Base-by-base conservation (phyloP, 2,329 filamentous ascomycete genomes). In the Aureobasidium sp. region DNA sequence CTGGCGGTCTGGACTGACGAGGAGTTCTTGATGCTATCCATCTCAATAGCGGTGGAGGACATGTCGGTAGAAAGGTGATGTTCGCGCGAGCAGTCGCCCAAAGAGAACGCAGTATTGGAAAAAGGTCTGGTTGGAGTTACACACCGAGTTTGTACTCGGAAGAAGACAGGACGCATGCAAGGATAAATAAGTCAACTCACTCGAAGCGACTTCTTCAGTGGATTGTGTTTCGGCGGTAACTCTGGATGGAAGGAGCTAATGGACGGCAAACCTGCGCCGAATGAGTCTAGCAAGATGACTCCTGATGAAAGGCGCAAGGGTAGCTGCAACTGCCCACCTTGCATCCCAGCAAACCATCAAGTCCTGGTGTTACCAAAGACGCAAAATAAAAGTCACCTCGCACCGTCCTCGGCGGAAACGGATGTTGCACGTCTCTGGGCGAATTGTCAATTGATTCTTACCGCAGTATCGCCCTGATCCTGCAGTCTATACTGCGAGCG, bases 131-230 rank as follows among this genome's bases (percentile, higher is more conserved):
- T 51, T 60, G 34, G 46, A 60, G 57, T 60, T 60, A 60, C 57
- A 60, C 46, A 60, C 46, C 57, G 12, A 51, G 57, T 60, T 60
- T 60, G 57, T 60, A 60, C 44, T 47, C 57, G 57, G 57, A 60
- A 50, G 46, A 60, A 60, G 57, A 60, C 57, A 60, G 57, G 57
- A 60, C 26, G 57, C 57, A 60, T 60, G 57, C 57, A 60, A 60
- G 57, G 57, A 60, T 60, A 60, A 60, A 60, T 60, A 60, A 43
- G 57, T 51, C 34, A 59, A 59, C 41, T 46, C 27, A 5, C 20
- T 47, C 27, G 39, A 41, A 46, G 29, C 20, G 56, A 59, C 34
- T 46, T 60, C 34, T 32, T 60, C 57, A 13, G 2, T 57, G 20
- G 15, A 29, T 29, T 27, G 29, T 59, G 43, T 41, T 43, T 36